Evolutionary conservation across 805 yeast species (phyloP).

Genomic region (Ogataea trehalophila): DNA sequence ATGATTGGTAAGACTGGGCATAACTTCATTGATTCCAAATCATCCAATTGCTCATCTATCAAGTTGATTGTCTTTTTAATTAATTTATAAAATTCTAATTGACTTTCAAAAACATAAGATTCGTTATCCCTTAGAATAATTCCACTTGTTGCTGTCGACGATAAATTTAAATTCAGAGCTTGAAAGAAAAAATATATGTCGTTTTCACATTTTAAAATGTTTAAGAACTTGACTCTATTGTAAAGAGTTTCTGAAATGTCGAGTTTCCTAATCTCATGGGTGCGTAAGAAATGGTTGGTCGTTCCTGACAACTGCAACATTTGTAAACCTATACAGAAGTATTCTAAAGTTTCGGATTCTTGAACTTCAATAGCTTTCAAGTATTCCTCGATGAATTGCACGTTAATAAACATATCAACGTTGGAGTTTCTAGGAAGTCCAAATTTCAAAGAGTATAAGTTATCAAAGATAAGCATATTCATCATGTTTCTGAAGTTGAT

Average conservation of each 20-base stretch:
- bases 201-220: slow-evolving; percentile 20
- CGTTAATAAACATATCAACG: slow-evolving; percentile 16
- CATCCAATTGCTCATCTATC: slow-evolving; percentile 29
- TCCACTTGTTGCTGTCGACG: background rate
- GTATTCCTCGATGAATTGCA: slow-evolving; percentile 13
- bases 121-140: slow-evolving; percentile 15
- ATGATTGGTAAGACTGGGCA: slow-evolving; percentile 25
- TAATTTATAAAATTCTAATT: slow-evolving; percentile 26
- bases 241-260: slow-evolving; percentile 7
- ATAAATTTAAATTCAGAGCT: slow-evolving; percentile 3
- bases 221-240: slow-evolving; percentile 23
- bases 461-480: slow-evolving; percentile 44
- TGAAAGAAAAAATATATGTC: slow-evolving; percentile 16
- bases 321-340: slow-evolving; percentile 22
- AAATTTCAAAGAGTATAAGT: slow-evolving; percentile 47
- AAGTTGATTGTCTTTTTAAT: slow-evolving; percentile 24
- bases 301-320: slow-evolving; percentile 17
- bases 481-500: slow-evolving; percentile 35
- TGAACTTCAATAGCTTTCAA: slow-evolving; percentile 9
- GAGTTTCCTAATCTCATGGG: slow-evolving; percentile 10
- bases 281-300: slow-evolving; percentile 11
- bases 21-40: slow-evolving; percentile 21
- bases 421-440: slow-evolving; percentile 35
- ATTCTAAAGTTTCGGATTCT: slow-evolving; percentile 16
- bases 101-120: slow-evolving; percentile 25